Base-by-base conservation (phyloP, 2,329 filamentous ascomycete genomes). In the Fusarium ambrosium region DNA sequence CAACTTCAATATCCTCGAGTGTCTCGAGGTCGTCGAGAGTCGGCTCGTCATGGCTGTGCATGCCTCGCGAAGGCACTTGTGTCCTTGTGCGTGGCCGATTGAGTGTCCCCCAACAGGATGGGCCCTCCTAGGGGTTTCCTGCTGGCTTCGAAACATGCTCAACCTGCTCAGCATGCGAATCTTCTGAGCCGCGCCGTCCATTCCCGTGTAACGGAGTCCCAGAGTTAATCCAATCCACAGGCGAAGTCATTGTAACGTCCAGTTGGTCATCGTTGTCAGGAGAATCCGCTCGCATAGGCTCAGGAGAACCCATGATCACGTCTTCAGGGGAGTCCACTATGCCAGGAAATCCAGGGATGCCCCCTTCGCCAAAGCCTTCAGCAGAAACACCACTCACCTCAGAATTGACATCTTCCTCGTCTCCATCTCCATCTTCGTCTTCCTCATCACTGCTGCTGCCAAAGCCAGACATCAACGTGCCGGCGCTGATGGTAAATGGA, bases 381-480 rank as follows among this genome's bases (percentile, higher is more conserved):
- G 74, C 76, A 75, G 79, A 83, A 82, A 82, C 80, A 69, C 76
- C 74, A 84, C 90, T 89, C 85, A 92, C 91, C 90, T 92, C 91
- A 72, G 88, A 91, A 80, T 89, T 90, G 43, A 90, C 90, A 71
- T 94, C 93, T 77, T 94, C 93, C 75, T 96, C 92, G 75, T 93
- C 93, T 68, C 94, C 94, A 70, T 97, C 94, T 85, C 95, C 93
- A 73, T 98, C 96, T 78, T 98, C 96, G 74, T 98, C 97, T 76
- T 98, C 97, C 83, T 98, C 96, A 78, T 98, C 95, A 79, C 95
- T 98, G 59, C 94, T 97, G 84, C 95, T 97, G 80, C 95, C 95
- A 84, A 98, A 98, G 62, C 95, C 95, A 80, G 94, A 96, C 84
- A 97, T 90, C 70, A 98, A 86, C 34, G 93, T 93, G 61, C 93